Evolutionary conservation across 768 basidiomycete species (phyloP).

Genomic region (Suillus placidus): DNA sequence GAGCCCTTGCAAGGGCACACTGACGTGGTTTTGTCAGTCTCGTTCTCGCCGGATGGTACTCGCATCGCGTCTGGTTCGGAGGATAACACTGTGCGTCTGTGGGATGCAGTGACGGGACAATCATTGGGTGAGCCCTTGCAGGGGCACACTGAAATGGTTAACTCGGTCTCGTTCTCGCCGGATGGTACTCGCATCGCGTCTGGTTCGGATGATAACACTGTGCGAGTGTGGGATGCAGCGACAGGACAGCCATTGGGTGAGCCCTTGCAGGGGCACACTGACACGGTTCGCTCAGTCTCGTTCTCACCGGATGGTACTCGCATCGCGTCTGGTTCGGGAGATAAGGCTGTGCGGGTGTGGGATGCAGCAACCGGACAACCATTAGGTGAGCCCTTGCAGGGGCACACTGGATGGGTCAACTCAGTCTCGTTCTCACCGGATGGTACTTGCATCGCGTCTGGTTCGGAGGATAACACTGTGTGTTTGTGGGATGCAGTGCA

Average conservation of each 20-base stretch:
- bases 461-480: not conserved
- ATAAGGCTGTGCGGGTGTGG: slow-evolving; percentile 11
- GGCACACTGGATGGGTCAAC: no score
- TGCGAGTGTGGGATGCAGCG: slow-evolving; percentile 8
- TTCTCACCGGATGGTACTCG: slow-evolving; percentile 10
- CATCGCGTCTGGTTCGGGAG: not conserved
- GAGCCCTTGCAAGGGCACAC: no score
- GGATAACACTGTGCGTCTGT: no score
- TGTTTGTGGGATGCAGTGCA: not conserved
- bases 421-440: no score
- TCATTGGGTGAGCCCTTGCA: no score
- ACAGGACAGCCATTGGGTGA: not conserved
- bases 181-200: no score
- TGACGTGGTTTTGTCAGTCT: no score
- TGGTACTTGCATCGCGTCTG: not conserved
- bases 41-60: no score
- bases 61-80: no score
- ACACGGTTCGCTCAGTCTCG: not conserved
- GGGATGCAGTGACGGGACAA: no score
- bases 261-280: slow-evolving; percentile 12
- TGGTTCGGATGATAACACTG: slow-evolving; percentile 17
- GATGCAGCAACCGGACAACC: slow-evolving; percentile 20
- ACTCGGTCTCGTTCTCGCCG: no score
- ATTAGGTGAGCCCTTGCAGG: slow-evolving; percentile 6
- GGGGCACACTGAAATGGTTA: no score